Evolutionary conservation across 805 yeast species (phyloP).

Genomic region (Yarrowia sp.): DNA sequence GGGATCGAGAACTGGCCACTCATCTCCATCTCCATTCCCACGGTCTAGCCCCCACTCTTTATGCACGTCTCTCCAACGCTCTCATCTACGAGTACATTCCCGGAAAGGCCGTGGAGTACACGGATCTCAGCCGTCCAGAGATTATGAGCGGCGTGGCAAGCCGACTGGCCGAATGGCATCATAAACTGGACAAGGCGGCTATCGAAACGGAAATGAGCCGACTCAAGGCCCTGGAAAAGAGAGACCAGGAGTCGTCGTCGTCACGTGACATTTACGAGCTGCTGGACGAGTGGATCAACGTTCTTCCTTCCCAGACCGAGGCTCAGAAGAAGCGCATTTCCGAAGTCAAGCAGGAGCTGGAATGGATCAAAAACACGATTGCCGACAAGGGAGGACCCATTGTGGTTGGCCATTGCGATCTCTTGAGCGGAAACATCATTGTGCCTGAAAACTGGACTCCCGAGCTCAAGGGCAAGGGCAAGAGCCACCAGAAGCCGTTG

Average conservation of each 20-base stretch:
- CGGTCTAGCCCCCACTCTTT: conserved; percentile 70
- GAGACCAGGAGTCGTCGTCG: conserved; percentile 49
- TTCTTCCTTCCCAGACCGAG: conserved; percentile 59
- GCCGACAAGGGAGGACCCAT: conserved; percentile 55
- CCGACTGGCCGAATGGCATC: conserved; percentile 76
- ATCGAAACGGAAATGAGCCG: conserved; percentile 52
- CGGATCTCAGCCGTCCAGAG: conserved; percentile 58
- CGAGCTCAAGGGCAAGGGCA: neutral
- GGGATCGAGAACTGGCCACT: conserved; percentile 75
- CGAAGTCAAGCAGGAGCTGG: conserved; percentile 59
- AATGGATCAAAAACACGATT: conserved; percentile 59
- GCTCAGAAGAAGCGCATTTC: conserved; percentile 50
- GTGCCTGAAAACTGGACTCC: conserved; percentile 41
- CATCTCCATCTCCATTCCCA: conserved; percentile 67
- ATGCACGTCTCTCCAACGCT: conserved; percentile 74
- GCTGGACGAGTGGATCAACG: conserved; percentile 65
- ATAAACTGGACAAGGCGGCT: conserved; percentile 54
- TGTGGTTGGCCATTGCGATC: conserved; percentile 75
- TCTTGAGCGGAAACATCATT: conserved; percentile 75
- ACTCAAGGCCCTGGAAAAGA: conserved; percentile 51
- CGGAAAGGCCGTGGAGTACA: conserved; percentile 65
- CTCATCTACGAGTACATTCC: conserved; percentile 71
- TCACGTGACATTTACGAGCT: conserved; percentile 63
- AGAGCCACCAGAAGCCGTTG: neutral
- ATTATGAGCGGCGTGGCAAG: conserved; percentile 67